A percentile compares a stretch with the other conserved stretches of the same genome.
Conservation (phyloP, 768 basidiomycete genomes). For the Stropharia rugosoannulata region DNA sequence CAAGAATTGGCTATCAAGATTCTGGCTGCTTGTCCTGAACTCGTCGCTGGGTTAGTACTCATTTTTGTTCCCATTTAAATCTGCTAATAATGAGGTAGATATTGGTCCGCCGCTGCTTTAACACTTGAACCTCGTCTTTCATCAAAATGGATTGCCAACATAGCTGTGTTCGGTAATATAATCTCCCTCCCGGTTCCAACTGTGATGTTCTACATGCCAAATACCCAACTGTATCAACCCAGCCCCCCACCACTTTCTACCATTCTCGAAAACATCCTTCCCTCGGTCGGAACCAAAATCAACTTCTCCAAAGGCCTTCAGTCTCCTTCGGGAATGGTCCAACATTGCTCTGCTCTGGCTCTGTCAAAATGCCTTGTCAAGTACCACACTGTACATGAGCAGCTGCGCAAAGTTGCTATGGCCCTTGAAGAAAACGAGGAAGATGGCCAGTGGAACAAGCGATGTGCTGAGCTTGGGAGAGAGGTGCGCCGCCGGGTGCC, state of each 20-base stretch:
- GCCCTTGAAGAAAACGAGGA: conserved; percentile 61
- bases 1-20: conserved; percentile 85
- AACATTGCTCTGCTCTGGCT: conserved; percentile 80
- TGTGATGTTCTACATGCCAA: conserved; percentile 56
- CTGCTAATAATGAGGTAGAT: conserved; percentile 39
- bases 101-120: conserved; percentile 66
- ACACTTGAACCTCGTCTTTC: conserved; percentile 86
- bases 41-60: conserved; percentile 66
- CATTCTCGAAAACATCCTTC: conserved; percentile 79
- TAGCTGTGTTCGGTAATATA: conserved; percentile 77
- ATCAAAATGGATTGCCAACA: conserved; percentile 89
- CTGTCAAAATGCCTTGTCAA: conserved; percentile 78
- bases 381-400: conserved; percentile 50
- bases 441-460: conserved; percentile 71
- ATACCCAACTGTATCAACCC: conserved; percentile 53
- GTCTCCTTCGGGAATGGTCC: conserved; percentile 70
- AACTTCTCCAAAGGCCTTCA: conserved; percentile 84
- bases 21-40: conserved; percentile 80
- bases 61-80: neutral
- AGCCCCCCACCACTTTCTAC: conserved; percentile 70
- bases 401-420: conserved; percentile 46
- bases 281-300: conserved; percentile 68
- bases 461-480: conserved; percentile 66
- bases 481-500: conserved; percentile 79
- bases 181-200: conserved; percentile 75